phyloP scores from a whole-genome alignment of 148 eudicot species.

The Tetragonia tetragonoides region DNA sequence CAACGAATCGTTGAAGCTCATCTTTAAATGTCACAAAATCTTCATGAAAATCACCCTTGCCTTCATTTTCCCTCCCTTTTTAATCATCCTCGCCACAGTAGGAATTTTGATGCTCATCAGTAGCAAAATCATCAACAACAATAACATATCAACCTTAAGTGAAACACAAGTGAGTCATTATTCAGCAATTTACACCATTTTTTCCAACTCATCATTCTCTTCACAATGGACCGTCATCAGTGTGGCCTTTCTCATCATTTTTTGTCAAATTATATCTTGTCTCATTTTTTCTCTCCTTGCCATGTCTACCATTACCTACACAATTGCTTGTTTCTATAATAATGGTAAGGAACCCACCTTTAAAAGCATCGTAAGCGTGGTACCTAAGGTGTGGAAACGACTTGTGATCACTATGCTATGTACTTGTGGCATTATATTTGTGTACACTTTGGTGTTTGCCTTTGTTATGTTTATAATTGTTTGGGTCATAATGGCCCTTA shows the following conservation, averaged over 20 bases:
- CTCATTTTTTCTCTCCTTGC: constrained; percentile 34
- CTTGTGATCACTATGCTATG: constrained; percentile 44
- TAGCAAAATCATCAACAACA: constrained; percentile 19
- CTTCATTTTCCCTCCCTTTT: constrained; percentile 35
- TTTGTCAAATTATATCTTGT: constrained; percentile 8
- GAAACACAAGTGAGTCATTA: not conserved
- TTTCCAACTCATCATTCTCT: constrained; percentile 8
- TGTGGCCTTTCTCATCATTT: constrained; percentile 29
- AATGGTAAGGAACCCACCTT: constrained; percentile 35
- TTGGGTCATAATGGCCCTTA: not conserved
- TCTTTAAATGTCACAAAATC: constrained; percentile 29
- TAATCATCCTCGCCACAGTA: constrained; percentile 29
- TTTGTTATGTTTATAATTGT: not conserved
- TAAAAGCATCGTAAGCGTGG: constrained; percentile 31
- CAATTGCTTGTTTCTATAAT: constrained; percentile 38
- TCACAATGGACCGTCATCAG: constrained; percentile 23
- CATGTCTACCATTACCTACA: constrained; percentile 35
- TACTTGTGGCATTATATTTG: constrained; percentile 22
- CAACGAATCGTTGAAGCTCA: constrained; percentile 39
- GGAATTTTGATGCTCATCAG: constrained; percentile 26
- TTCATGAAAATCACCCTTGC: constrained; percentile 38
- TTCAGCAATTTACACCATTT: constrained; percentile 11
- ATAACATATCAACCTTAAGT: constrained; percentile 17
- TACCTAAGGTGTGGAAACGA: constrained; percentile 54
- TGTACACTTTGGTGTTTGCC: constrained; percentile 14